Conservation (phyloP, 768 basidiomycete genomes). For the Dentipellis fragilis region DNA sequence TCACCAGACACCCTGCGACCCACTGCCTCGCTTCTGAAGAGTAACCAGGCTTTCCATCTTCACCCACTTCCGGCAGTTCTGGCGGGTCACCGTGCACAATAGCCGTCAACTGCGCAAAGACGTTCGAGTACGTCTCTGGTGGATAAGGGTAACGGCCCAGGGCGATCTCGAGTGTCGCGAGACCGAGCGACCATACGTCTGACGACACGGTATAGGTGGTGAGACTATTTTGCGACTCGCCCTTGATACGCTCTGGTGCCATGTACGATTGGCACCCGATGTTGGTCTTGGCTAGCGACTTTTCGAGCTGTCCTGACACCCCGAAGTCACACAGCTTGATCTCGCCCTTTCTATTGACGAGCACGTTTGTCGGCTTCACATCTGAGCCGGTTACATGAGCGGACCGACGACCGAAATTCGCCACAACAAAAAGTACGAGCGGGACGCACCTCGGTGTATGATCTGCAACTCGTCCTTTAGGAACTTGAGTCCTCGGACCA, state of each 20-base stretch:
- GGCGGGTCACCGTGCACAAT: slow-evolving; percentile 95
- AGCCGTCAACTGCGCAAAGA: slow-evolving; percentile 93
- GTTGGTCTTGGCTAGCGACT: slow-evolving; percentile 93
- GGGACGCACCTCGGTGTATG: slow-evolving; percentile 52
- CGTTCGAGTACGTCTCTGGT: slow-evolving; percentile 93
- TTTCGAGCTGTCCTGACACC: slow-evolving; percentile 96
- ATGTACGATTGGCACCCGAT: slow-evolving; percentile 99
- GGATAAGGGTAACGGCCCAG: slow-evolving; percentile 92
- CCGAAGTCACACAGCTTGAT: slow-evolving; percentile 98
- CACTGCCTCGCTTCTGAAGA: slow-evolving; percentile 69
- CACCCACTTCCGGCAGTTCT: slow-evolving; percentile 51
- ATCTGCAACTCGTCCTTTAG: slow-evolving; percentile 92
- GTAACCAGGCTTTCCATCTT: slow-evolving; percentile 24
- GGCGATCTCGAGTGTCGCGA: slow-evolving; percentile 89
- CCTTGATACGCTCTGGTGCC: slow-evolving; percentile 96
- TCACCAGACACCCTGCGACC: slow-evolving; percentile 70
- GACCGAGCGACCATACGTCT: slow-evolving; percentile 95
- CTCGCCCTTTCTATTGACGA: slow-evolving; percentile 80
- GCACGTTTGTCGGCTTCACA: slow-evolving; percentile 90
- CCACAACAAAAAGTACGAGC: not conserved
- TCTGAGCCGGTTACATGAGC: slow-evolving; percentile 30
- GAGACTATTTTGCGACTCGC: slow-evolving; percentile 78
- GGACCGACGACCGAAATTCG: not conserved
- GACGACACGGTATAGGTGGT: slow-evolving; percentile 93
- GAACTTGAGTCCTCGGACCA: slow-evolving; percentile 88